Percentiles rank a stretch among this genome's conserved stretches.
Conservation (phyloP, 192 early-diverging fungal genomes). For the Paraglomus brasilianum region DNA sequence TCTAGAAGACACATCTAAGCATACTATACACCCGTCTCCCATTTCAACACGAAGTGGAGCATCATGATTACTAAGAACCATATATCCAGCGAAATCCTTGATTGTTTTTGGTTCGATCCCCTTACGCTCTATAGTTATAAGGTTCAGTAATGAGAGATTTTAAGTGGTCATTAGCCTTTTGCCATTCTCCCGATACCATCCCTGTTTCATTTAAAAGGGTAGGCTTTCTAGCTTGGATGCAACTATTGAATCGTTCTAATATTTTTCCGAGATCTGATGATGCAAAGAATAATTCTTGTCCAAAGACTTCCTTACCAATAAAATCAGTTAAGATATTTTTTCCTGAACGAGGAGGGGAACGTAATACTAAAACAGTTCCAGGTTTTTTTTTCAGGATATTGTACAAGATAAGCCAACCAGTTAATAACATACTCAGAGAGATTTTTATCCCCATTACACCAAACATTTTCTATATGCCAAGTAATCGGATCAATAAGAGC, state of each 20-base stretch:
- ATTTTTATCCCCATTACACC: slow-evolving; percentile 5
- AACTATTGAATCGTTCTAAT: slow-evolving; percentile 20
- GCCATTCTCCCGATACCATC: slow-evolving; percentile 5
- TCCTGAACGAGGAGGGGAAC: slow-evolving; percentile 7
- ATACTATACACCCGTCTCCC: slow-evolving; percentile 1
- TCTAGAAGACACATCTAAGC: background rate
- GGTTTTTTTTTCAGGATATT: slow-evolving; percentile 7
- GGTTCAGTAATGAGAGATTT: slow-evolving; percentile 22
- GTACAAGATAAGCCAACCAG: slow-evolving; percentile 9
- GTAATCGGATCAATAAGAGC: slow-evolving; percentile 18
- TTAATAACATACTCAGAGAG: slow-evolving; percentile 16
- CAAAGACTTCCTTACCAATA: background rate
- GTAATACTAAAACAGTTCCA: slow-evolving; percentile 7
- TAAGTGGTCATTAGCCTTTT: slow-evolving; percentile 7
- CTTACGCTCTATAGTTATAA: slow-evolving; percentile 8
- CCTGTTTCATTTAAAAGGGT: slow-evolving; percentile 1
- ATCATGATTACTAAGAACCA: slow-evolving; percentile 20
- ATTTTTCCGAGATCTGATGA: slow-evolving; percentile 14
- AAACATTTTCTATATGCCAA: slow-evolving; percentile 15
- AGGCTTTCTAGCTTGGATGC: background rate
- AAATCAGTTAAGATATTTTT: slow-evolving; percentile 23
- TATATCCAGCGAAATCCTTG: slow-evolving; percentile 3
- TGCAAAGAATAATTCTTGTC: background rate
- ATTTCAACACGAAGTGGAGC: background rate
- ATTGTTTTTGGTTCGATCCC: background rate